Evolutionary conservation across 1,284 basidiomycete genomes (phyloP), one percentile per base, ranked within the genome.

Genomic region (Rhizopogon hawkerae): DNA sequence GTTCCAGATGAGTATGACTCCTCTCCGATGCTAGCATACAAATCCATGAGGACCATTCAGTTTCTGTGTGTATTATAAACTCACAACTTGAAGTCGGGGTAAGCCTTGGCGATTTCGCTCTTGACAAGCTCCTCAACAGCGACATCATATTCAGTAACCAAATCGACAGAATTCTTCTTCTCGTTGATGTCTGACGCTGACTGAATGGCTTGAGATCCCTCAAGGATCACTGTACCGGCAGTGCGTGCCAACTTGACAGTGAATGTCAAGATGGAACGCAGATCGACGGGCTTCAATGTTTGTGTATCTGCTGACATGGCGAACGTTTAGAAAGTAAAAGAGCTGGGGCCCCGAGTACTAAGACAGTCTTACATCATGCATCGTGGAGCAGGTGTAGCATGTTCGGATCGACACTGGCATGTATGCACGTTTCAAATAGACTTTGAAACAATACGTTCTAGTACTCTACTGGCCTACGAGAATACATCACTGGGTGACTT

Each of bases 101-200:
- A 96, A 43, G 72, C 72, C 24, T 70, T 66, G 31, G 71, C 69
- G 53, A 97, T 82, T 63, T 83, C 78, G 47, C 75, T 63, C 64
- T 82, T 83, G 41, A 97, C 88, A 49, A 94, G 75, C 56, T 89
- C 83, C 66, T 98, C 94, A 10, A 96, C 92, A 35, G 77, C 83
- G 53, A 96, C 89, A 68, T 98, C 94, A 60, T 92, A 96, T 69
- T 97, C 89, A 0, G 95, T 98, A n/a, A 98, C 95, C 35, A 97
- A 75, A 68, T 94, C 92, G 13, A 92, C 90, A 7, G 89, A 83
- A 64, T 94, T 94, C 67, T 88, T 86, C 77, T 94, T 95, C 73
- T 90, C 84, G 57, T 81, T 80, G 47, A 90, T 74, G 57, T 76
- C 74, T 5, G 76, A 68, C 2, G 72, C 67, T 1, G 69, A 68